Conservation (phyloP, 1,284 basidiomycete species). For the Leccinum solheimii region DNA sequence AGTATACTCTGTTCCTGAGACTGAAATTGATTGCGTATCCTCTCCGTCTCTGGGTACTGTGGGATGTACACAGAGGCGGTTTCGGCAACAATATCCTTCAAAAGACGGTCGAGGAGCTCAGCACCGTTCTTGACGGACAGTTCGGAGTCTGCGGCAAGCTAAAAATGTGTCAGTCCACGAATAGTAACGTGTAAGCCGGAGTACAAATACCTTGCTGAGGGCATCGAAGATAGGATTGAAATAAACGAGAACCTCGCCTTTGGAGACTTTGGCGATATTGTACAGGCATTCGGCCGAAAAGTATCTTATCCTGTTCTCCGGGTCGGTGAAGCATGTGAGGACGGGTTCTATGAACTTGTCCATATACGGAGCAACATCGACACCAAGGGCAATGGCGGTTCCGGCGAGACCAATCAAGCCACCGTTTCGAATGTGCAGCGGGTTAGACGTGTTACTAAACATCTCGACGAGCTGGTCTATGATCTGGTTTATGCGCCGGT, state of each 20-base stretch:
- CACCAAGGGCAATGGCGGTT: conserved; percentile 92
- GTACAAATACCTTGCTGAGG: conserved; percentile 79
- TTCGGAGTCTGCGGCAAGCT: conserved; percentile 97
- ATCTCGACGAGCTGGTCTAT: conserved; percentile 95
- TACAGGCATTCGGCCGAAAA: conserved; percentile 98
- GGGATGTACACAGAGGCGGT: conserved; percentile 95
- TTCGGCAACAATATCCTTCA: conserved; percentile 98
- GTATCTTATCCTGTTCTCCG: conserved; percentile 94
- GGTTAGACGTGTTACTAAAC: conserved; percentile 80
- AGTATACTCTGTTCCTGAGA: conserved; percentile 55
- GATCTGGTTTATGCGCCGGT: conserved; percentile 80
- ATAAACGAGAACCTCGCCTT: conserved; percentile 94
- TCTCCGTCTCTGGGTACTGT: conserved; percentile 79
- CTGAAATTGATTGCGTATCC: conserved; percentile 49
- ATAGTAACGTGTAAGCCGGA: conserved; percentile 1
- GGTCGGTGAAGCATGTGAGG: conserved; percentile 92
- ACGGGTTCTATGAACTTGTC: conserved; percentile 90
- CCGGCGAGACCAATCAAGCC: conserved; percentile 96
- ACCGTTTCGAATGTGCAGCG: conserved; percentile 90
- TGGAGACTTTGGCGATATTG: conserved; percentile 98
- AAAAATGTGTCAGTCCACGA: conserved; percentile 16
- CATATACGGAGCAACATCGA: conserved; percentile 92
- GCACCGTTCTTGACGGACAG: conserved; percentile 98
- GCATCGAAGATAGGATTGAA: conserved; percentile 99
- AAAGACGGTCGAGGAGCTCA: conserved; percentile 93